A percentile compares a stretch with the other conserved stretches of the same genome.
Evolutionary conservation across 768 basidiomycete genomes (phyloP).

Genomic region (Cyclocybe aegerita): DNA sequence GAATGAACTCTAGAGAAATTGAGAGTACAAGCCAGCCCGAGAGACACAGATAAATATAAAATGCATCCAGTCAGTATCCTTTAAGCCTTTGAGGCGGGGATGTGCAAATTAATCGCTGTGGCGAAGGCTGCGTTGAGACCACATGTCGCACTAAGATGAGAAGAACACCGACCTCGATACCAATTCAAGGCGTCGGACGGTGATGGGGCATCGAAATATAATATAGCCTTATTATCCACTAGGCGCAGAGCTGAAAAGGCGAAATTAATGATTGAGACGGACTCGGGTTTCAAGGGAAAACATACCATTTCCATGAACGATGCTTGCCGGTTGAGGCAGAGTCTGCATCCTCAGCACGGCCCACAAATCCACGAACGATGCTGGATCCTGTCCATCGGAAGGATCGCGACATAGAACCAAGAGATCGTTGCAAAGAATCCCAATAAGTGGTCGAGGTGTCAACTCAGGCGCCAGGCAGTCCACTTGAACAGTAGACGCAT

Average conservation of each 20-base stretch:
- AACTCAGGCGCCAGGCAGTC: constrained; percentile 88
- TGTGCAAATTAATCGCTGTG: constrained; percentile 85
- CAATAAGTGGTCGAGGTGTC: constrained; percentile 75
- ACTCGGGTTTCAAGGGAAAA: neutral
- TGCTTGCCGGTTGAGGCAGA: constrained; percentile 83
- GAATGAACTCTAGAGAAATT: constrained; percentile 18
- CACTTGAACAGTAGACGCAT: constrained; percentile 80
- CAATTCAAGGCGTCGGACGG: constrained; percentile 85
- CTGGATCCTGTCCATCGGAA: constrained; percentile 74
- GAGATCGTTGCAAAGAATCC: constrained; percentile 90
- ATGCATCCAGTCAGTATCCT: constrained; percentile 11
- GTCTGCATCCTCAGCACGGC: constrained; percentile 97
- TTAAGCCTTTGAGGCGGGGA: constrained; percentile 78
- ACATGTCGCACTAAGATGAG: neutral
- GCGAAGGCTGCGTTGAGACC: constrained; percentile 6
- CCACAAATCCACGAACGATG: constrained; percentile 86
- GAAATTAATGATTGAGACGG: constrained; percentile 3
- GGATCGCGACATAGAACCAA: constrained; percentile 90
- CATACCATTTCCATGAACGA: constrained; percentile 82
- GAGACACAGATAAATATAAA: constrained; percentile 9
- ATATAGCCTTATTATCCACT: constrained; percentile 89
- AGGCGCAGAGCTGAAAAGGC: constrained; percentile 67
- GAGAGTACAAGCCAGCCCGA: constrained; percentile 14
- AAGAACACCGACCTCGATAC: constrained; percentile 70
- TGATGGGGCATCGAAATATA: constrained; percentile 85